A percentile compares a stretch with the other conserved stretches of the same genome.
phyloP scores from a whole-genome alignment of 2,329 filamentous ascomycete genomes.

The Cercospora sesami region DNA sequence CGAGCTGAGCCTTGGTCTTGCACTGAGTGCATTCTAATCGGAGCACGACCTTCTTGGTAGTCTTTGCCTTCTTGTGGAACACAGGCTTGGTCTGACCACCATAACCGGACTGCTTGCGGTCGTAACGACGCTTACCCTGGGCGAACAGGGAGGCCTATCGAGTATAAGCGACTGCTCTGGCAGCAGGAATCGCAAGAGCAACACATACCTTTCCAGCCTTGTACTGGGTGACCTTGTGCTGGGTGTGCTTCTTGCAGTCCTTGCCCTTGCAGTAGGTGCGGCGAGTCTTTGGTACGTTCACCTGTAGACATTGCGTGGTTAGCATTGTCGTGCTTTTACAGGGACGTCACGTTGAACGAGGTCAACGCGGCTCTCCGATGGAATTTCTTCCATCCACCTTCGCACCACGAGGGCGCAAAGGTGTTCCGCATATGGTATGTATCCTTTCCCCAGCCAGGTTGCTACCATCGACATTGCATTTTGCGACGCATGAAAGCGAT shows the following conservation, averaged over 20 bases:
- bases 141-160: conserved; percentile 82
- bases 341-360: conserved; percentile 14
- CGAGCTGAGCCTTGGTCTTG: conserved; percentile 98
- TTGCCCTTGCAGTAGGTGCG: conserved; percentile 98
- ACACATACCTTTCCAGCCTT: conserved; percentile 81
- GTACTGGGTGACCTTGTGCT: conserved; percentile 95
- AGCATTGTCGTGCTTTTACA: conserved; percentile 10
- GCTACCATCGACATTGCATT: not conserved
- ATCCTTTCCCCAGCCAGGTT: not conserved
- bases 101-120: conserved; percentile 98
- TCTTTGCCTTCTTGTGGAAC: conserved; percentile 99
- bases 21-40: conserved; percentile 95
- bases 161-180: not conserved
- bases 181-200: not conserved
- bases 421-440: conserved; percentile 19
- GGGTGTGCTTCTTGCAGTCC: conserved; percentile 74
- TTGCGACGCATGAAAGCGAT: not conserved
- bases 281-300: conserved; percentile 98
- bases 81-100: conserved; percentile 99
- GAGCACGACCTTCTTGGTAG: conserved; percentile 99
- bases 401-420: conserved; percentile 10
- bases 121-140: conserved; percentile 99
- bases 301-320: conserved; percentile 53
- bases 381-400: conserved; percentile 11
- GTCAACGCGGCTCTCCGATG: conserved; percentile 16